Base-by-base conservation (phyloP, 2,329 filamentous ascomycete genomes). In the Fusarium humuli region DNA sequence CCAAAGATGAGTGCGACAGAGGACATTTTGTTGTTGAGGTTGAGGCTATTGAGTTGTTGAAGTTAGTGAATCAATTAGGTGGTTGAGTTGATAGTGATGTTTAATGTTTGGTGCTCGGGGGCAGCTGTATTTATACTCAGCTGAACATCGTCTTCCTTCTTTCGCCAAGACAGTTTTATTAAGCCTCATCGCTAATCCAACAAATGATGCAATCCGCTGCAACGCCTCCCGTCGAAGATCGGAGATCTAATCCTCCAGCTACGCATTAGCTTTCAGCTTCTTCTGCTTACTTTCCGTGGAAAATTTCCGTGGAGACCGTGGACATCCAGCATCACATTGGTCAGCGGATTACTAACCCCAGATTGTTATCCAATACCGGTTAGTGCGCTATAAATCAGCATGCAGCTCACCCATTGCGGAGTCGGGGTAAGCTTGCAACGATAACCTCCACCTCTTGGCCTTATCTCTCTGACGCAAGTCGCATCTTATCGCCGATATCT, bases 1-100 rank as follows among this genome's bases (percentile, higher is more conserved):
- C 66, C 66, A 7, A 69, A 57, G 13, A 69, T 57, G 7, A 69
- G 61, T 11, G 23, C 57, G 1, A 54, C 13, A 10, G 46, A 37
- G 3, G 54, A 45, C 63, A 66, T 66, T 11, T 11, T 10, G 12
- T 12, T 7, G 5, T 7, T n/a, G 3, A 12, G 10, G 18, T 11
- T 10, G 6, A n/a, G 18, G 11, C 1, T 11, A 7, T 25, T 2
- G 18, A 14, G 5, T 49, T 23, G 3, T 6, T n/a, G 6, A 7
- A 8, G 6, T 23, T 10, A 1, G 20, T 7, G 10, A 2, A 14
- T 6, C 22, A 7, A 2, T 8, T 2, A 16, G 7, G 14, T 16
- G 8, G 3, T 16, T 49, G 4, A 7, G 4, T 13, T 32, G 12
- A 10, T 13, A 5, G 14, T 10, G 12, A 16, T 30, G 6, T 16